Evolutionary conservation across 2,329 filamentous ascomycete species (phyloP).

Genomic region (Chlorencoelia australis): DNA sequence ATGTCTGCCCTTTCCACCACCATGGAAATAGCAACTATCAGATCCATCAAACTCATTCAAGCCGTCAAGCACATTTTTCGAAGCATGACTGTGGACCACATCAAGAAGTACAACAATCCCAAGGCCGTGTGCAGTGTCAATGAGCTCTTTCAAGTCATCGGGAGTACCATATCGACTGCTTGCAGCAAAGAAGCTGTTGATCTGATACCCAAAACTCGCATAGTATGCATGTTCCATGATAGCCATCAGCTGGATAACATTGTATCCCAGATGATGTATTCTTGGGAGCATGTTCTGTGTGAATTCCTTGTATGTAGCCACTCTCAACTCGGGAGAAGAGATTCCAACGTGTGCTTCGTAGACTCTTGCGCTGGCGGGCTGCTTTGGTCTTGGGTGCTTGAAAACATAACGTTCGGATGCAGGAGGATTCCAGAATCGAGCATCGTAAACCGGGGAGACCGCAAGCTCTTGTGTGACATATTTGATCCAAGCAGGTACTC

Average conservation of each 20-base stretch:
- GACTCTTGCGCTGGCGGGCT: constrained; percentile 77
- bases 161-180: constrained; percentile 91
- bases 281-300: constrained; percentile 84
- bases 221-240: constrained; percentile 99
- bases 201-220: constrained; percentile 95
- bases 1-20: constrained; percentile 72
- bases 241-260: constrained; percentile 96
- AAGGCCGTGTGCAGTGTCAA: constrained; percentile 87
- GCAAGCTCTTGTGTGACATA: constrained; percentile 88
- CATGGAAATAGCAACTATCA: constrained; percentile 94
- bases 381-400: constrained; percentile 72
- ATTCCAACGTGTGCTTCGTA: constrained; percentile 99
- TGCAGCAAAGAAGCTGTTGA: constrained; percentile 97
- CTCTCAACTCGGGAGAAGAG: constrained; percentile 77
- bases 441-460: constrained; percentile 88
- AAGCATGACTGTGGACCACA: constrained; percentile 95
- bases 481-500: constrained; percentile 92
- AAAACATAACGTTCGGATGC: constrained; percentile 66
- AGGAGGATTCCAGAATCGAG: constrained; percentile 93
- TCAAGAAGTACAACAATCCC: constrained; percentile 88
- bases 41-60: constrained; percentile 93
- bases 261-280: constrained; percentile 86
- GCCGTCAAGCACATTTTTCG: constrained; percentile 92
- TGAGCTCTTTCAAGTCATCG: constrained; percentile 91
- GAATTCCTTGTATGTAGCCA: constrained; percentile 96